Conservation (phyloP, 208 protist genomes). For the Trypanosoma melophagium region DNA sequence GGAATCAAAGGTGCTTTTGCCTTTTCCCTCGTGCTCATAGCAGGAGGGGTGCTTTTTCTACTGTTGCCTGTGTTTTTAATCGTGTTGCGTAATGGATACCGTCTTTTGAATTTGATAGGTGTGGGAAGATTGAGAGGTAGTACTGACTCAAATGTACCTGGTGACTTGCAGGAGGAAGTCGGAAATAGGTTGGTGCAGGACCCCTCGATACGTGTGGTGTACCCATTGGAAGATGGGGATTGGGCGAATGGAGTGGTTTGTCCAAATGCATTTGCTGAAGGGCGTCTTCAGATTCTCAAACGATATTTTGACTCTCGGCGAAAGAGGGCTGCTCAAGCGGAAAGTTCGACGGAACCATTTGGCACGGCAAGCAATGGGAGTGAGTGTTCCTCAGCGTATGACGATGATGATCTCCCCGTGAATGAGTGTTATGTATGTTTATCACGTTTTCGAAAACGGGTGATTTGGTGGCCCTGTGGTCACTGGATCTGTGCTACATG, state of each 20-base stretch:
- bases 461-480: constrained; percentile 26
- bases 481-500: constrained; percentile 18
- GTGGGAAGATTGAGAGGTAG: no score
- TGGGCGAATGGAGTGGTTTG: neutral
- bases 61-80: no score
- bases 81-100: no score
- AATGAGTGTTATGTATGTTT: constrained; percentile 25
- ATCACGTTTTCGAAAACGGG: constrained; percentile 11
- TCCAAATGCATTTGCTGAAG: neutral
- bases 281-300: constrained; percentile 6
- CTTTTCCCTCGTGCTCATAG: constrained; percentile 2
- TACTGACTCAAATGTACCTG: neutral
- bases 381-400: neutral
- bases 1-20: neutral
- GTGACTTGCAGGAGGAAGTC: neutral
- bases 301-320: constrained; percentile 8
- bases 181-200: neutral
- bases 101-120: no score
- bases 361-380: neutral
- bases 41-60: neutral
- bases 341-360: neutral
- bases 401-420: constrained; percentile 17
- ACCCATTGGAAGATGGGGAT: constrained; percentile 2
- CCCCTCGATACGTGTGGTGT: neutral
- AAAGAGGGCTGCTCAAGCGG: neutral